Conservation (phyloP, 129 eudicot species). For the Flaveria sonorensis region DNA sequence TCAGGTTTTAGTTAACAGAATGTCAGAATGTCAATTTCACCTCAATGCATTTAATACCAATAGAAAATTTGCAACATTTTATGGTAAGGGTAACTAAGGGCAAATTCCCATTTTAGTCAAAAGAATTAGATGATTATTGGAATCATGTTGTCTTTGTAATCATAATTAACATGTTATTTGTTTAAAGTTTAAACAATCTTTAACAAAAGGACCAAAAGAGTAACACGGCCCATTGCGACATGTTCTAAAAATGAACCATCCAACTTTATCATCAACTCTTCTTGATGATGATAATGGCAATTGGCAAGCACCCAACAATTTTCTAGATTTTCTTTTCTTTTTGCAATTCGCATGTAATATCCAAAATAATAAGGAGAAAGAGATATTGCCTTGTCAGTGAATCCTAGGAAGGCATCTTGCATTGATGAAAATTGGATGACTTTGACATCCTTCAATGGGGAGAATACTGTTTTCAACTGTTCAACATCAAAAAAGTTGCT, state of each 20-base stretch:
- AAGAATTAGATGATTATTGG: not conserved
- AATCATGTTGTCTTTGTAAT: not conserved
- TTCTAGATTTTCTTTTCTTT: not conserved
- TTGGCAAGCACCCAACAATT: not conserved
- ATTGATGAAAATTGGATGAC: conserved; percentile 91
- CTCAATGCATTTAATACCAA: not conserved
- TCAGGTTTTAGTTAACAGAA: not conserved
- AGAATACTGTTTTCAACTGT: conserved; percentile 67
- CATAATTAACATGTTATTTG: not conserved
- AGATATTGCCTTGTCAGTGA: conserved; percentile 69
- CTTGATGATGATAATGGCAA: not conserved
- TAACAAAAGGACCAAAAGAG: not conserved
- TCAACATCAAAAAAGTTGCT: conserved; percentile 23
- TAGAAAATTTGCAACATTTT: not conserved
- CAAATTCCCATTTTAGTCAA: not conserved
- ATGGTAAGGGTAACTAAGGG: not conserved
- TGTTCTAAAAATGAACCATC: too few relatives aligned
- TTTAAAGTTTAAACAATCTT: not conserved
- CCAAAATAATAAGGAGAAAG: not conserved
- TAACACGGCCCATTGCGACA: not conserved
- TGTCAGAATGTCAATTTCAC: not conserved
- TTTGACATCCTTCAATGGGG: conserved; percentile 70
- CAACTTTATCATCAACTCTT: conserved; percentile 4
- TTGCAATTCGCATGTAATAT: conserved; percentile 9
- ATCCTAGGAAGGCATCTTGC: conserved; percentile 87